Evolutionary conservation across 2,329 filamentous ascomycete species (phyloP).

Genomic region (Nannizzia gypsea): DNA sequence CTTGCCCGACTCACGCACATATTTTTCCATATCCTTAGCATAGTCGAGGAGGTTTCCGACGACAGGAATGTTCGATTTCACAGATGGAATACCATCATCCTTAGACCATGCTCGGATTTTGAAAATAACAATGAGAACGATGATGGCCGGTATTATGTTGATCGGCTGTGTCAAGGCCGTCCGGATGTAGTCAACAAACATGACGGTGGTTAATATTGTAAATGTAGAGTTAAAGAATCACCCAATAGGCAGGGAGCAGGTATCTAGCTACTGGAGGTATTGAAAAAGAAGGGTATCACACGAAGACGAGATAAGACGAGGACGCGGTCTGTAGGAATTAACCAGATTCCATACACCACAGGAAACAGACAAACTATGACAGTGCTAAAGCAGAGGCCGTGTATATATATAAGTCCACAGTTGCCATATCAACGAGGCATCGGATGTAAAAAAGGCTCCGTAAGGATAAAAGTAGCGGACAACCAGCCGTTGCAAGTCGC

Average conservation of each 20-base stretch:
- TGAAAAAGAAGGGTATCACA: background rate
- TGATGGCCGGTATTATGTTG: slow-evolving; percentile 2
- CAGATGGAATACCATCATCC: slow-evolving; percentile 7
- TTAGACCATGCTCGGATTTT: slow-evolving; percentile 2
- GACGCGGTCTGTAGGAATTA: background rate
- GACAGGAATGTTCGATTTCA: slow-evolving; percentile 11
- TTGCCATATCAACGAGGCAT: background rate
- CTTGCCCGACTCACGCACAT: slow-evolving; percentile 7
- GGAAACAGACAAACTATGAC: background rate
- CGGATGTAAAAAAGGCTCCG: background rate
- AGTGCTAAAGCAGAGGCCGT: background rate
- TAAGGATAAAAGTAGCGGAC: background rate
- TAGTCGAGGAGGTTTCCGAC: slow-evolving; percentile 12
- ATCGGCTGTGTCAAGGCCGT: slow-evolving; percentile 4
- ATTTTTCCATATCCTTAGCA: slow-evolving; percentile 10
- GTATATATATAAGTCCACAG: background rate
- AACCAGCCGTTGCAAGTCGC: background rate
- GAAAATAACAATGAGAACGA: slow-evolving; percentile 3
- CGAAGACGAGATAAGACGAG: background rate
- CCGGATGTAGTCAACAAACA: slow-evolving; percentile 6
- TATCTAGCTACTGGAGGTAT: background rate
- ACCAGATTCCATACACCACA: background rate
- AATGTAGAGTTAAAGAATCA: background rate
- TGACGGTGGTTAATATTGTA: background rate
- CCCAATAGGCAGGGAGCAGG: background rate